Evolutionary conservation across 495 filamentous ascomycete genomes (phyloP), one percentile per base, ranked within the genome.

Genomic region (Neurospora pannonica): DNA sequence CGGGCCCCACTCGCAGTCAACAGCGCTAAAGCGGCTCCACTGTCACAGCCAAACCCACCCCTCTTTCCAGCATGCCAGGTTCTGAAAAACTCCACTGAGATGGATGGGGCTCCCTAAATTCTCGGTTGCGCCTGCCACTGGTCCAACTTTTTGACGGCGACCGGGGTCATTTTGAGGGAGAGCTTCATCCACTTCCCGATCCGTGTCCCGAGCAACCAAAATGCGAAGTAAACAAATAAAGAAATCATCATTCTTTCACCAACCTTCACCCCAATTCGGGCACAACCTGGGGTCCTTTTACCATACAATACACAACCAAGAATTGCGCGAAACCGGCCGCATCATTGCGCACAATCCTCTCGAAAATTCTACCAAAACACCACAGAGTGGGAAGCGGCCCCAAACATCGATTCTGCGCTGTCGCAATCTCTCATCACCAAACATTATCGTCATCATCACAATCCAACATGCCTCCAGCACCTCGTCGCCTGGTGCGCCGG

Each of bases 401-500:
- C 54, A 67, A 67, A 19, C 54, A 67, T 34, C 54, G 15, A 67
- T 67, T 67, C 31, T 67, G 15, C 54, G 54, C 31, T 36, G 6
- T 67, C 54, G 54, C 54, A 67, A 67, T 8, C 48, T 62, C 10
- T 2, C 13, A 67, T 67, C 28, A 62, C 54, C 54, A 62, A 17
- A 62, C 54, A 62, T 34, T 7, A 34, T 62, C 54, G 21, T 31
- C 54, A 67, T 67, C 54, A 67, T 60, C 48, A 28, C 21, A 28
- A 15, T 60, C 11, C 21, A 31, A 60, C 10, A 60, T 83, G 83
- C 81, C 83, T 72, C 75, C 81, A 39, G 70, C 74, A 74, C 70
- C 77, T n/a, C 75, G 75, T 72, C 83, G 94, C 78, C 89, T 97
- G 46, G 89, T 99, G 74, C 94, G 96, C 78, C 90, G 89, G 46